Base-by-base conservation (phyloP, 306 rosid genomes). In the Citrullus mucosospermus region DNA sequence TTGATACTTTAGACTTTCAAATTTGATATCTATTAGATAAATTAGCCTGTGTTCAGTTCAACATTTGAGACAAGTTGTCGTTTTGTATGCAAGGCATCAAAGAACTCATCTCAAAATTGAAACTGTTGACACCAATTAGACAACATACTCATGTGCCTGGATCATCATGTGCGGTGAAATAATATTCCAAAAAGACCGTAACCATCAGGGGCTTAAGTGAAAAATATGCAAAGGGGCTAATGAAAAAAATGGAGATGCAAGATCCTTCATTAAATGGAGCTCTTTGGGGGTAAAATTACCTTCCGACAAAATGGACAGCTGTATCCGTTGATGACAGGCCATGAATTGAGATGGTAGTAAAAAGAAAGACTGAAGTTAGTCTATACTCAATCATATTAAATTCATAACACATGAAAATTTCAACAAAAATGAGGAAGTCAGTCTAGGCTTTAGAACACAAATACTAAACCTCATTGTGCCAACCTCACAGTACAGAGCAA, bases 271-370 rank as follows among this genome's bases (percentile, higher is more conserved):
- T 32, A 28, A 25, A 70, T 78, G 4, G 36, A 58, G 25, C 51
- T 73, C 44, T 73, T 28, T 51, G 9, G 14, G 50, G 50, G 10
- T 69, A 16, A 78, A 44, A 36, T 85, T 91, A 96, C 99, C 99
- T 96, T 96, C 63, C 98, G 93, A 79, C 99, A 96, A 84, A 92
- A 96, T 75, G 99, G 99, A 82, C 97, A 96, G 85, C 99, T 96
- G 85, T 76, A 22, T 28, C 18, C 61, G 79, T 80, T 87, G 92
- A 71, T 69, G 79, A 74, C 22, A 59, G 82, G 77, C 80, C 79
- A 86, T 50, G 41, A n/a, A 70, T 61, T 74, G 74, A 79, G 28
- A 48, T 66, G 59, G 63, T 59, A 3, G 77, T 3, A 39, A 53
- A 77, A 77, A 78, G 68, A 83, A 65, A n/a, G 77, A 25, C 51